These are phyloP conservation scores for Penicillium arizonense DNA, from an alignment of 495 filamentous ascomycete species.

Conservation along the genomic window DNA sequence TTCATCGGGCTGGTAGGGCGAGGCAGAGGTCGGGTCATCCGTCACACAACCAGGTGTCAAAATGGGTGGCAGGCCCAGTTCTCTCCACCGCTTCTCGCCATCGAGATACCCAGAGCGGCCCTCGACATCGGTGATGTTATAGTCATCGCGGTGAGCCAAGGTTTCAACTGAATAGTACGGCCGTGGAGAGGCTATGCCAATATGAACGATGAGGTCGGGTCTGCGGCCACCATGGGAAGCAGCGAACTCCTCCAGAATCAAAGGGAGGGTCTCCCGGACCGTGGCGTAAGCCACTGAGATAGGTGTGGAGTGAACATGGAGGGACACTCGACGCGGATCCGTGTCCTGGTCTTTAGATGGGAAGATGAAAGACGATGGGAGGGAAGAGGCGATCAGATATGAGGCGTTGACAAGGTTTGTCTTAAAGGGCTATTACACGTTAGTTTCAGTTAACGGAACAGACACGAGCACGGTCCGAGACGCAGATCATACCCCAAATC, in stretches of 20 bases:
- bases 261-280: constrained; percentile 62
- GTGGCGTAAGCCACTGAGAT: constrained; percentile 67
- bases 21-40: background rate
- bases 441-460: constrained; percentile 2
- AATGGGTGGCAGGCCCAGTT: constrained; percentile 37
- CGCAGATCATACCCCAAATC: constrained; percentile 60
- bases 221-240: constrained; percentile 38
- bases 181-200: constrained; percentile 76
- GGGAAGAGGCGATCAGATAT: constrained; percentile 63
- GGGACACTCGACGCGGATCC: constrained; percentile 52
- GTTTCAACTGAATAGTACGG: constrained; percentile 68
- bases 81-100: constrained; percentile 45
- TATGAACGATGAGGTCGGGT: constrained; percentile 69
- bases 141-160: constrained; percentile 72
- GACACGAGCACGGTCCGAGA: constrained; percentile 9
- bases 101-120: constrained; percentile 55
- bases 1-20: constrained; percentile 31
- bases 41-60: constrained; percentile 28
- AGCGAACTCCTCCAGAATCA: constrained; percentile 43
- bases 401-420: constrained; percentile 67
- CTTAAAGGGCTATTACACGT: constrained; percentile 60
- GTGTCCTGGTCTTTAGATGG: constrained; percentile 13
- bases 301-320: constrained; percentile 63
- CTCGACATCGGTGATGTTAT: constrained; percentile 65
- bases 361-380: constrained; percentile 31